Conservation (phyloP, 2,329 filamentous ascomycete species). For the Colletotrichum endophyticum region DNA sequence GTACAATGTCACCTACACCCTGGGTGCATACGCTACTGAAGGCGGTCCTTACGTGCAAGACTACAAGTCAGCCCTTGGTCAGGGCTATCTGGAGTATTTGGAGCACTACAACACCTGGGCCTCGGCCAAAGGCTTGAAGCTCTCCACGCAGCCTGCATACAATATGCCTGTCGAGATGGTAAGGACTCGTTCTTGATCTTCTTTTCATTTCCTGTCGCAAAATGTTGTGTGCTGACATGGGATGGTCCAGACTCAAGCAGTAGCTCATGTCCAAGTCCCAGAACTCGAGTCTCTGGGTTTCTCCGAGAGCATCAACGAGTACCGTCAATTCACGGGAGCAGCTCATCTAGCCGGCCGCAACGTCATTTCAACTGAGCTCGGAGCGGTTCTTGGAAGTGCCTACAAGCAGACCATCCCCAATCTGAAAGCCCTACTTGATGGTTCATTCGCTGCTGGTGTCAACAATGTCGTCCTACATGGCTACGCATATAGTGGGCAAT, state of each 20-base stretch:
- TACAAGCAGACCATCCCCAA: neutral
- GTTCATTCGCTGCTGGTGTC: neutral
- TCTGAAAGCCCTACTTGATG: neutral
- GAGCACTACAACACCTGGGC: neutral
- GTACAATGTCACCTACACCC: neutral
- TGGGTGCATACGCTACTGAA: neutral
- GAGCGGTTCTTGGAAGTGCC: neutral
- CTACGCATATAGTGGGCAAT: neutral
- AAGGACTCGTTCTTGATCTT: neutral
- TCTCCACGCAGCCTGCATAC: neutral
- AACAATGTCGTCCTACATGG: neutral
- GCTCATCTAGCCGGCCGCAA: neutral
- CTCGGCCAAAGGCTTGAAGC: neutral
- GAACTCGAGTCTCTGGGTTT: neutral
- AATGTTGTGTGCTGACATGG: neutral
- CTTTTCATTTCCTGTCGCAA: fast-evolving
- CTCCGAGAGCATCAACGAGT: neutral
- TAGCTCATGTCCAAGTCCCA: neutral
- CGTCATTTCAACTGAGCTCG: neutral
- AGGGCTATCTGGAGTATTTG: neutral
- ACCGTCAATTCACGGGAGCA: neutral
- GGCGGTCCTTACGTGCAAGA: neutral
- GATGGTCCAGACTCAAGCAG: neutral
- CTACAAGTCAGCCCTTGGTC: neutral
- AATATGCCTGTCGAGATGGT: neutral